Evolutionary conservation across 345 rosid species (phyloP), one percentile per base, ranked within the genome.

Genomic region (Eucalyptus tenuipes): DNA sequence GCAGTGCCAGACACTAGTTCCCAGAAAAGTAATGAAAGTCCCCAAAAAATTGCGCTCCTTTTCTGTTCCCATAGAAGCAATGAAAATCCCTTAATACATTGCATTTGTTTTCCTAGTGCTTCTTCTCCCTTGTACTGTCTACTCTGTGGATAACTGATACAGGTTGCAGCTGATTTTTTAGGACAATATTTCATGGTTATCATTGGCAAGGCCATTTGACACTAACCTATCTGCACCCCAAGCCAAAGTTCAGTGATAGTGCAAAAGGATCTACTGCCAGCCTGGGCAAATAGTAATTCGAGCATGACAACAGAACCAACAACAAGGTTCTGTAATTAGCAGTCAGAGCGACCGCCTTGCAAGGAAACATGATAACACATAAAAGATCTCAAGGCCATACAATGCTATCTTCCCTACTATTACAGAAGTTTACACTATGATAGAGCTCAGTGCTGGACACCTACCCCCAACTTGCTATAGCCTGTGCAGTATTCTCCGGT

Each of bases 381-480:
- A 40, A 40, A 2, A 75, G 82, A 20, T 75, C 84, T 40, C 29
- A 6, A 75, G 47, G 84, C 11, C 29, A 40, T 40, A 22, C 47
- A 37, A 31, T 40, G 15, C 84, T 20, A 40, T 29, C 40, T 75
- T 40, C 10, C 24, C 47, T 40, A 75, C 29, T 75, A 75, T 40
- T 75, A 22, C 84, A 20, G 29, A 40, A 40, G 84, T 75, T 20
- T 40, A 37, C 82, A 37, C 18, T 18, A 18, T 40, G 82, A 75
- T 20, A 75, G 82, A 75, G 47, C 29, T 18, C 15, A 75, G 24
- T 53, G 45, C 48, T 47, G 22, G 24, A 89, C 52, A 90, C 91
- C 59, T 91, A 98, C 99, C 99, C 99, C 99, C 99, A 98, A 88
- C 95, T 94, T 11, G 97, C 94, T 49, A 98, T 93, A 40, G 99